These are phyloP conservation scores for Cocos nucifera DNA, from an alignment of 176 grass and related monocot species.

Conservation along the genomic window DNA sequence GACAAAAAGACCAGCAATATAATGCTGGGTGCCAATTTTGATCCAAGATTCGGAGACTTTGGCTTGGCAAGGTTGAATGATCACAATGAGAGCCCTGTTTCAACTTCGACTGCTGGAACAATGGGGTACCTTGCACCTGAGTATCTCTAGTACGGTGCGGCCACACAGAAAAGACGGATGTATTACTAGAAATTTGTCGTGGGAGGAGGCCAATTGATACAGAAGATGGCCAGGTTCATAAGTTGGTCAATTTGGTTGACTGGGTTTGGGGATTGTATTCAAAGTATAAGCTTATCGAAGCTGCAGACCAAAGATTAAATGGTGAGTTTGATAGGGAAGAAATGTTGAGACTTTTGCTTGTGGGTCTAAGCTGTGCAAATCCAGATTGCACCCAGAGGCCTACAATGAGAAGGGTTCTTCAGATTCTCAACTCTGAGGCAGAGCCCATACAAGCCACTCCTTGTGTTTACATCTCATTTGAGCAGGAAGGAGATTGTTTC, in stretches of 20 bases:
- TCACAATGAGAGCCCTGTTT: conserved; percentile 76
- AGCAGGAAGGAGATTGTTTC: conserved; percentile 78
- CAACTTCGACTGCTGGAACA: conserved; percentile 74
- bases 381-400: conserved; percentile 75
- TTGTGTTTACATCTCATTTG: conserved; percentile 68
- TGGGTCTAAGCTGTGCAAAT: conserved; percentile 84
- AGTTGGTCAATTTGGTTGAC: conserved; percentile 75
- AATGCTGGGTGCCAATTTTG: conserved; percentile 58
- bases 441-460: conserved; percentile 64
- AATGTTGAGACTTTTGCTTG: conserved; percentile 65
- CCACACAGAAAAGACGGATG: conserved; percentile 80
- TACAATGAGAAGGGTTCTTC: conserved; percentile 70
- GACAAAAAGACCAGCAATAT: conserved; percentile 93
- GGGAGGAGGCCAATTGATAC: conserved; percentile 66
- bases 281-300: conserved; percentile 61
- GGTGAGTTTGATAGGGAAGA: conserved; percentile 48
- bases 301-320: conserved; percentile 43
- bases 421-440: conserved; percentile 71
- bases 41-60: conserved; percentile 72
- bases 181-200: conserved; percentile 84
- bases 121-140: conserved; percentile 94
- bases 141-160: conserved; percentile 87
- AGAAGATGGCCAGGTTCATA: conserved; percentile 27
- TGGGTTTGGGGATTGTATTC: conserved; percentile 82
- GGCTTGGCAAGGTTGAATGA: conserved; percentile 72